Conservation (phyloP, 805 yeast genomes). For the Kuraishia ogatae region DNA sequence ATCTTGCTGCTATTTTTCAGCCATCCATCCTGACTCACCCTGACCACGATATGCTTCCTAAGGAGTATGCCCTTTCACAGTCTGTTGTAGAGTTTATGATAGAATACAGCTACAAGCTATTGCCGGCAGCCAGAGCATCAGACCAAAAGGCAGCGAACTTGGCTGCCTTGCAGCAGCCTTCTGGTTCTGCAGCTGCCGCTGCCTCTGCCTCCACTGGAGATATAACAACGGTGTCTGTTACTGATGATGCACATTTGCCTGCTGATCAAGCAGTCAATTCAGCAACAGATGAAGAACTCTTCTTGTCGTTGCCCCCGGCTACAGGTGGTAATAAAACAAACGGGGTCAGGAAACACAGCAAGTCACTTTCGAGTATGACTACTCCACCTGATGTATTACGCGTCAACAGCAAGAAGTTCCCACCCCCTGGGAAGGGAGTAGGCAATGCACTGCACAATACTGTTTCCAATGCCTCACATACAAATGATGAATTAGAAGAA, state of each 20-base stretch:
- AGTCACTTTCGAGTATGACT: conserved; percentile 28
- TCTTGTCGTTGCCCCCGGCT: neutral
- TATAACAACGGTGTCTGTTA: too few relatives aligned
- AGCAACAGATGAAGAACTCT: conserved; percentile 3
- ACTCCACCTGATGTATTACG: conserved; percentile 17
- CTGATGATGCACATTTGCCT: neutral
- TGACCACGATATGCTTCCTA: conserved; percentile 84
- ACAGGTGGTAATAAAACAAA: neutral
- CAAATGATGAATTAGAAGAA: neutral
- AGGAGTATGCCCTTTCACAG: conserved; percentile 82
- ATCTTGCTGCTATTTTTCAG: conserved; percentile 92
- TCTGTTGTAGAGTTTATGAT: conserved; percentile 83
- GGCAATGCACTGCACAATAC: neutral
- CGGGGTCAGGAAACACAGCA: conserved; percentile 13
- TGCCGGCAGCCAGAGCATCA: conserved; percentile 35
- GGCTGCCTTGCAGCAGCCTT: neutral
- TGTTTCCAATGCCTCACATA: neutral
- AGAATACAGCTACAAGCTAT: conserved; percentile 70
- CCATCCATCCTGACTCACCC: conserved; percentile 95
- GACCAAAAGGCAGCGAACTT: neutral
- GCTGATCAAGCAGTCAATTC: conserved; percentile 7
- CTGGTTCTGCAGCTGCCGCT: neutral
- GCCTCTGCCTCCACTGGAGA: neutral
- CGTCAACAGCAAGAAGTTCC: neutral
- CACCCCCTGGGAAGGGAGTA: neutral